Evolutionary conservation across 2,329 filamentous ascomycete species (phyloP).

Genomic region (Xylariaceae sp.): DNA sequence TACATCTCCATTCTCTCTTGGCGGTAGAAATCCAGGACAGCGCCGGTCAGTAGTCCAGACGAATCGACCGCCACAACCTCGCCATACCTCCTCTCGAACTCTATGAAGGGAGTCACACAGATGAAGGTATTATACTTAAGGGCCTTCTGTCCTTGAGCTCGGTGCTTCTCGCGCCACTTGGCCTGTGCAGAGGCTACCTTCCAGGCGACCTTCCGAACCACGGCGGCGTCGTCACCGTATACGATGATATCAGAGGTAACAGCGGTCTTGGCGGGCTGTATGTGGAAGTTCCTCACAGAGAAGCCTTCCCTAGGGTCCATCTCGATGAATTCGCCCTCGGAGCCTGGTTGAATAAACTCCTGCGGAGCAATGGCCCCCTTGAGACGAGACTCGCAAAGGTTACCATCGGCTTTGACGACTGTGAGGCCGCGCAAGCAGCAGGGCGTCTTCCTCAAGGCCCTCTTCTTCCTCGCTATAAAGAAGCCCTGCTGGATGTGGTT

Average conservation of each 20-base stretch:
- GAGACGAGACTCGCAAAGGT: slow-evolving; percentile 74
- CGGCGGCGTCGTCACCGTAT: slow-evolving; percentile 76
- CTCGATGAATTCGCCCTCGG: slow-evolving; percentile 72
- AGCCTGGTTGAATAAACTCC: slow-evolving; percentile 71
- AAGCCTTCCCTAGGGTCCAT: slow-evolving; percentile 89
- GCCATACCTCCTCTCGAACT: slow-evolving; percentile 73
- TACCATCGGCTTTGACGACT: slow-evolving; percentile 86
- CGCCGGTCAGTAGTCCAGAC: slow-evolving; percentile 73
- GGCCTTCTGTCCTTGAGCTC: slow-evolving; percentile 58
- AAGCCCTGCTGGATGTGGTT: slow-evolving; percentile 91
- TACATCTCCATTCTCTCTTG: slow-evolving; percentile 94
- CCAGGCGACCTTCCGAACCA: slow-evolving; percentile 68
- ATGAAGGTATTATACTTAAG: slow-evolving; percentile 88
- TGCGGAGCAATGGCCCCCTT: slow-evolving; percentile 86
- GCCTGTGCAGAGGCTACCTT: slow-evolving; percentile 78
- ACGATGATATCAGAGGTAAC: slow-evolving; percentile 90
- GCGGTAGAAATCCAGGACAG: slow-evolving; percentile 85
- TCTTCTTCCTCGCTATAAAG: slow-evolving; percentile 80
- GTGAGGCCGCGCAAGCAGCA: slow-evolving; percentile 81
- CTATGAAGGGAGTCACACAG: slow-evolving; percentile 66
- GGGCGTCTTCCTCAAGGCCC: slow-evolving; percentile 72
- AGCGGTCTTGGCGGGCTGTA: slow-evolving; percentile 88
- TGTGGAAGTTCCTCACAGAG: slow-evolving; percentile 96
- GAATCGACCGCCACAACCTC: slow-evolving; percentile 79
- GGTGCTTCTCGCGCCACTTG: slow-evolving; percentile 72